Percentiles rank a stretch among this genome's conserved stretches.
Conservation (phyloP, 805 yeast species). For the Saccharomycopsis oosterbeekiorum region DNA sequence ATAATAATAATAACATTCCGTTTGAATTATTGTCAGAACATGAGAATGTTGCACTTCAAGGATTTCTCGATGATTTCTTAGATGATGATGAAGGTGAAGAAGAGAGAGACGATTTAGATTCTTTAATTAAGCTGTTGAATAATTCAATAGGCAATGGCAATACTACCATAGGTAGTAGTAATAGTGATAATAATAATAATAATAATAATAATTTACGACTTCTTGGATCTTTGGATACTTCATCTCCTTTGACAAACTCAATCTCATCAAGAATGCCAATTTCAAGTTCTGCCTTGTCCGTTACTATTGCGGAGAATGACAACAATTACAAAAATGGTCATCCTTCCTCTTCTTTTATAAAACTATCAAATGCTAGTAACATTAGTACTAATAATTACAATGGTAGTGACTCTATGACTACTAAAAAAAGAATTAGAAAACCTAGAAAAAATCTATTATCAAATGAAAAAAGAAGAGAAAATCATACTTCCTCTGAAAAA, state of each 20-base stretch:
- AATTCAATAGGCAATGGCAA: neutral
- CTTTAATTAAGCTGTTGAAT: conserved; percentile 2
- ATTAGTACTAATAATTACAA: neutral
- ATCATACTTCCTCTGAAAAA: conserved; percentile 32
- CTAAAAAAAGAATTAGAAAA: conserved; percentile 10
- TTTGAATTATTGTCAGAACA: conserved; percentile 12
- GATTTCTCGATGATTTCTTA: conserved; percentile 17
- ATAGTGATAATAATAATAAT: neutral
- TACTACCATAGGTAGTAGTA: neutral
- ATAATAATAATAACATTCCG: neutral
- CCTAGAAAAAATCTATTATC: conserved; percentile 21
- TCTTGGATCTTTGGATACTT: neutral
- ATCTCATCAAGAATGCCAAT: neutral
- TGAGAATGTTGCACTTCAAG: conserved; percentile 17
- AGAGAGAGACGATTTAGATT: conserved; percentile 6
- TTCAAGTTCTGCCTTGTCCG: neutral
- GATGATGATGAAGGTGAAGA: conserved; percentile 12
- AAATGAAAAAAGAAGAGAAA: conserved; percentile 27
- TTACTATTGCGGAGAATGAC: neutral
- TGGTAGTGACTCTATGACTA: neutral
- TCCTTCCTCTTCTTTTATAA: neutral
- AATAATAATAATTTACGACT: neutral
- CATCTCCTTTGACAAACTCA: neutral
- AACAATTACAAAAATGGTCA: neutral
- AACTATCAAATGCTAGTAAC: neutral